Conservation (phyloP, 768 basidiomycete genomes). For the Solioccasus polychromus region DNA sequence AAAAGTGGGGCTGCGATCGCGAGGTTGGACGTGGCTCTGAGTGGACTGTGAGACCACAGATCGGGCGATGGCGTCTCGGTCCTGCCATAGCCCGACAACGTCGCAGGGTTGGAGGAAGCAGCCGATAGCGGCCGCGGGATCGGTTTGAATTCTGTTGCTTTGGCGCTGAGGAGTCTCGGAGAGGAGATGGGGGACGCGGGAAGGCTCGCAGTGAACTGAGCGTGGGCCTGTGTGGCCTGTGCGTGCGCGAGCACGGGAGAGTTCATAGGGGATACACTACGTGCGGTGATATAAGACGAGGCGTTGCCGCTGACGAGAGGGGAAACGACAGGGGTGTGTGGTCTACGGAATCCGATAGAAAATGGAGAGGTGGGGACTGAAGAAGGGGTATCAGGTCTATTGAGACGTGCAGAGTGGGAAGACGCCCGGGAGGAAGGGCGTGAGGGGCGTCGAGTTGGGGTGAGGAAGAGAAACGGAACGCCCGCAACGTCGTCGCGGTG, state of each 20-base stretch:
- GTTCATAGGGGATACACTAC: slow-evolving; percentile 54
- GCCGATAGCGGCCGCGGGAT: slow-evolving; percentile 78
- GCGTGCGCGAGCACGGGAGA: slow-evolving; percentile 65
- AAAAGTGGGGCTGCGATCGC: slow-evolving; percentile 90
- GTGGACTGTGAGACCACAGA: slow-evolving; percentile 75
- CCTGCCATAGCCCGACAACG: slow-evolving; percentile 46
- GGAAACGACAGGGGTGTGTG: slow-evolving; percentile 76
- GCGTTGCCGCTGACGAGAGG: slow-evolving; percentile 62
- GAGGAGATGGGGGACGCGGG: slow-evolving; percentile 84
- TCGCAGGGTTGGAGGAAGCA: slow-evolving; percentile 51
- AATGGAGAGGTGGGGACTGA: slow-evolving; percentile 78
- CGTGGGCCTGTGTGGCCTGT: slow-evolving; percentile 50
- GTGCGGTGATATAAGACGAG: slow-evolving; percentile 54
- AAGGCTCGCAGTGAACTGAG: slow-evolving; percentile 75
- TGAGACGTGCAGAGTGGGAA: slow-evolving; percentile 62
- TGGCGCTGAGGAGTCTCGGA: slow-evolving; percentile 83
- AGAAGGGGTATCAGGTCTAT: slow-evolving; percentile 72
- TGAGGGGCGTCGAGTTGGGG: slow-evolving; percentile 75
- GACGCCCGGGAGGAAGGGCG: slow-evolving; percentile 81
- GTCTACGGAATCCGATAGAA: slow-evolving; percentile 67
- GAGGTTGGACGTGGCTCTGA: slow-evolving; percentile 74
- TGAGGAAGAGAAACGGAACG: slow-evolving; percentile 80
- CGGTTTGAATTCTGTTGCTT: slow-evolving; percentile 87
- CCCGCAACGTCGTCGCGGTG: slow-evolving; percentile 83
- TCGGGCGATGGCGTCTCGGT: slow-evolving; percentile 88